Percentiles rank a stretch among this genome's conserved stretches.
phyloP scores from a whole-genome alignment of 2,329 filamentous ascomycete species.

The Raffaelea ambrosiae region DNA sequence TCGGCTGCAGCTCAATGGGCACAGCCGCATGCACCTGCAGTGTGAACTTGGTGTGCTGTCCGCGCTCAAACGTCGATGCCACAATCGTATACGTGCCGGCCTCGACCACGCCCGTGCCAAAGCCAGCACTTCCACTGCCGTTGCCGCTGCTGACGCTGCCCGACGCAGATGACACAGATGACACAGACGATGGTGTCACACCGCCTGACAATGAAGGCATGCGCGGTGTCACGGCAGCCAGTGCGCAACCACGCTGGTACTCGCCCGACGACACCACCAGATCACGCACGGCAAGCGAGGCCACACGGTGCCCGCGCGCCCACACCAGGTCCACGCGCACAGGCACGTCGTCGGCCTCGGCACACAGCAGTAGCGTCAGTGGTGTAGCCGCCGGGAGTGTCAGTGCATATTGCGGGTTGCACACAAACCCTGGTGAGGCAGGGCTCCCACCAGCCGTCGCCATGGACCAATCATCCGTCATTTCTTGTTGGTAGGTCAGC shows the following conservation, averaged over 20 bases:
- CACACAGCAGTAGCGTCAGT: conserved; percentile 67
- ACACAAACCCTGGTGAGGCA: conserved; percentile 64
- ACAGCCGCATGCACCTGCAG: conserved; percentile 61
- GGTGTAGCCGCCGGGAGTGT: conserved; percentile 46
- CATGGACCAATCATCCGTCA: conserved; percentile 63
- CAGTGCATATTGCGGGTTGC: conserved; percentile 80
- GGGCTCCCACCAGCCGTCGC: conserved; percentile 80
- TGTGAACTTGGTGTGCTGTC: conserved; percentile 65
- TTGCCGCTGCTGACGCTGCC: conserved; percentile 4
- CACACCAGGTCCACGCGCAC: conserved; percentile 81
- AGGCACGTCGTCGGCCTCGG: conserved; percentile 56
- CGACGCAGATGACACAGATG: conserved; percentile 13
- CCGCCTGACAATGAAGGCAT: conserved; percentile 15
- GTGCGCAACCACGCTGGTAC: conserved; percentile 71
- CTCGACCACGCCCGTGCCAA: conserved; percentile 38
- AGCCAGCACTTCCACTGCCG: conserved; percentile 9
- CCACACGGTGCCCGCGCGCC: conserved; percentile 57
- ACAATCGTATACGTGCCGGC: conserved; percentile 78
- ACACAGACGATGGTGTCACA: conserved; percentile 3
- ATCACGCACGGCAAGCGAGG: conserved; percentile 63
- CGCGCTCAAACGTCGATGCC: conserved; percentile 81
- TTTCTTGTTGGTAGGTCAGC: conserved; percentile 49
- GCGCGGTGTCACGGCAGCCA: conserved; percentile 42
- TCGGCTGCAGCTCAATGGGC: conserved; percentile 45
- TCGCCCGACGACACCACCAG: conserved; percentile 79